Conservation (phyloP, 2,329 filamentous ascomycete species). For the Trichoderma semiorbis region DNA sequence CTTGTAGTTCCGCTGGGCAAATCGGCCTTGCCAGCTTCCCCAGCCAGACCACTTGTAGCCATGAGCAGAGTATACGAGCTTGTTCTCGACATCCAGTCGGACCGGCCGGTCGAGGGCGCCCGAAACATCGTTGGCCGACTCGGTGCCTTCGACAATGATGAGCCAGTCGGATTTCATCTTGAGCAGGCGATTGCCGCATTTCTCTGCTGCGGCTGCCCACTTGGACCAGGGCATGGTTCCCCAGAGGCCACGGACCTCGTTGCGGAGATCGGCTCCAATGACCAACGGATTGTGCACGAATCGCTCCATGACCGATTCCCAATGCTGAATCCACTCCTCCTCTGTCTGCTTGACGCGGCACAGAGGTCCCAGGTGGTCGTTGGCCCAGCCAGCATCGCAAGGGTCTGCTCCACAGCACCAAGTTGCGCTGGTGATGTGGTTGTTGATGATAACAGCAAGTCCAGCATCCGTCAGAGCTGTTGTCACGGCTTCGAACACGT, state of each 20-base stretch:
- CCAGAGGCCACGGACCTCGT: slow-evolving; percentile 67
- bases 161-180: slow-evolving; percentile 61
- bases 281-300: slow-evolving; percentile 58
- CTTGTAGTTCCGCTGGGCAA: slow-evolving; percentile 56
- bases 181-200: slow-evolving; percentile 58
- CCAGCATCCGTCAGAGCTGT: slow-evolving; percentile 58
- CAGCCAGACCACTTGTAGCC: slow-evolving; percentile 70
- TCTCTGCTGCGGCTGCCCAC: slow-evolving; percentile 66
- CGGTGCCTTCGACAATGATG: slow-evolving; percentile 64
- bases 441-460: slow-evolving; percentile 64
- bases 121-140: slow-evolving; percentile 62
- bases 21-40: slow-evolving; percentile 59
- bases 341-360: slow-evolving; percentile 62
- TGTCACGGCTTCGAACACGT: slow-evolving; percentile 58
- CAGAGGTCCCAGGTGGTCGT: slow-evolving; percentile 57
- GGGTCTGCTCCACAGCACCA: slow-evolving; percentile 69
- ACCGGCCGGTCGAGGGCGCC: slow-evolving; percentile 55
- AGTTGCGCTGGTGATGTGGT: slow-evolving; percentile 65
- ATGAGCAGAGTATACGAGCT: slow-evolving; percentile 65
- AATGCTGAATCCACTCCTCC: slow-evolving; percentile 63
- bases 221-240: slow-evolving; percentile 64
- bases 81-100: slow-evolving; percentile 50
- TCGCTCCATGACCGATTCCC: slow-evolving; percentile 61
- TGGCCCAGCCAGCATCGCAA: slow-evolving; percentile 65
- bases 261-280: slow-evolving; percentile 64